Conservation (phyloP, 306 rosid species). For the Comarum palustre region DNA sequence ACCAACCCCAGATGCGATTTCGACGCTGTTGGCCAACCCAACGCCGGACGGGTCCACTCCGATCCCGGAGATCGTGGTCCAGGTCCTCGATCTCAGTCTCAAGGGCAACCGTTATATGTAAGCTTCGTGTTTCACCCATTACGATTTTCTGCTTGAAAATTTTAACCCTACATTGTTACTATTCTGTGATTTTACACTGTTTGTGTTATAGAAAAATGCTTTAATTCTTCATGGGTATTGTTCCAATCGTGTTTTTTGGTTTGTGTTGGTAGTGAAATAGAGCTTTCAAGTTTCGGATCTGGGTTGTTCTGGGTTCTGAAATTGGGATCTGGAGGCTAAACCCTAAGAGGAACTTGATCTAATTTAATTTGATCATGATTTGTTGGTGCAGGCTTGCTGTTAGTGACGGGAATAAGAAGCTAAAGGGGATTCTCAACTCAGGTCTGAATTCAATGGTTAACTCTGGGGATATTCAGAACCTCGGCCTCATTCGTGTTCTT, state of each 20-base stretch:
- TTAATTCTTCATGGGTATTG: neutral
- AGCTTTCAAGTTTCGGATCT: neutral
- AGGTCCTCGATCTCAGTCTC: slow-evolving; percentile 65
- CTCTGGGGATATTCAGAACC: slow-evolving; percentile 74
- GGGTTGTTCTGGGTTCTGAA: neutral
- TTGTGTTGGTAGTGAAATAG: neutral
- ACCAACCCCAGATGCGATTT: slow-evolving; percentile 53
- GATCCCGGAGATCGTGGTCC: slow-evolving; percentile 61
- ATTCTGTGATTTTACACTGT: neutral
- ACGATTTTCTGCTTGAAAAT: neutral
- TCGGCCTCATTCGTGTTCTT: slow-evolving; percentile 69
- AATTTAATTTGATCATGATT: neutral
- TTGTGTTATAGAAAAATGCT: neutral
- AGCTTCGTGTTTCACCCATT: slow-evolving; percentile 11
- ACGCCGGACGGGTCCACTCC: slow-evolving; percentile 55
- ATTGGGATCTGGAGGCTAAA: neutral
- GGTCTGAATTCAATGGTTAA: slow-evolving; percentile 40
- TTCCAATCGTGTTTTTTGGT: neutral
- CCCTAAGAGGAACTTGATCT: neutral
- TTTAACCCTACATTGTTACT: neutral
- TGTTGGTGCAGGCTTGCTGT: slow-evolving; percentile 60
- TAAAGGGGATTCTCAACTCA: slow-evolving; percentile 59
- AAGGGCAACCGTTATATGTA: slow-evolving; percentile 67
- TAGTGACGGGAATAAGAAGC: slow-evolving; percentile 67
- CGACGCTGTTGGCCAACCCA: slow-evolving; percentile 51